Conservation (phyloP, 768 basidiomycete genomes). For the Termitomyces titanicus region DNA sequence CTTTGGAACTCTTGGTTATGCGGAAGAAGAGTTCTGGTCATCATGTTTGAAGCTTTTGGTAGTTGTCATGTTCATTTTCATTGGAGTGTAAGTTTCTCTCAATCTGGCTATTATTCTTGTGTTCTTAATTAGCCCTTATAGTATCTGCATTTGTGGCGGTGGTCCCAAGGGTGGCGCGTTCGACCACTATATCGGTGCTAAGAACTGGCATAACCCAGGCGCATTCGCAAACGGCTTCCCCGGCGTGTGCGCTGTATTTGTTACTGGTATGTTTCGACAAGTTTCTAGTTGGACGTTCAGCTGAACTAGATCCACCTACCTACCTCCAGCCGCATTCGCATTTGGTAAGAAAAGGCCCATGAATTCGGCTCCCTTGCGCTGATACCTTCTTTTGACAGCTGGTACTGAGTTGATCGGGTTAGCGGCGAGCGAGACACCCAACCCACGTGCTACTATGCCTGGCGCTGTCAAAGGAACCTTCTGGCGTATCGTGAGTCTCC, state of each 20-base stretch:
- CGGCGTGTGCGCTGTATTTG: slow-evolving; percentile 43
- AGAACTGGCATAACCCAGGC: slow-evolving; percentile 34
- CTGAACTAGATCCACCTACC: neutral
- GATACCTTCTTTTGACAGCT: slow-evolving; percentile 19
- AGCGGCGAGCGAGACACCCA: slow-evolving; percentile 43
- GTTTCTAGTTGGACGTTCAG: neutral
- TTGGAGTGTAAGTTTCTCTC: slow-evolving; percentile 33
- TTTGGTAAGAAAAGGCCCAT: slow-evolving; percentile 23
- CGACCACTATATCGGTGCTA: slow-evolving; percentile 35
- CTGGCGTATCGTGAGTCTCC: slow-evolving; percentile 39
- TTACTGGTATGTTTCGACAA: slow-evolving; percentile 28
- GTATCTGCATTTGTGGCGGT: slow-evolving; percentile 39
- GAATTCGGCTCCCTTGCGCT: neutral
- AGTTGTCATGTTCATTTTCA: slow-evolving; percentile 43
- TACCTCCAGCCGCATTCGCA: slow-evolving; percentile 35
- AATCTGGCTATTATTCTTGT: neutral
- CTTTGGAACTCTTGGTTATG: slow-evolving; percentile 44
- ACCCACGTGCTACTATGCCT: slow-evolving; percentile 41
- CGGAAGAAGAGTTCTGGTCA: slow-evolving; percentile 50
- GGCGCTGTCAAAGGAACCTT: slow-evolving; percentile 44
- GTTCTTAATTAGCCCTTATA: slow-evolving; percentile 11
- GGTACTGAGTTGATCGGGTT: slow-evolving; percentile 46
- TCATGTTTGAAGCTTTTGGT: slow-evolving; percentile 44
- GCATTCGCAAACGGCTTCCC: slow-evolving; percentile 44
- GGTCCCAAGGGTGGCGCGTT: slow-evolving; percentile 34